A percentile compares a stretch with the other conserved stretches of the same genome.
Evolutionary conservation across 1,284 basidiomycete genomes (phyloP).

Genomic region (Ceratobasidium sp.): DNA sequence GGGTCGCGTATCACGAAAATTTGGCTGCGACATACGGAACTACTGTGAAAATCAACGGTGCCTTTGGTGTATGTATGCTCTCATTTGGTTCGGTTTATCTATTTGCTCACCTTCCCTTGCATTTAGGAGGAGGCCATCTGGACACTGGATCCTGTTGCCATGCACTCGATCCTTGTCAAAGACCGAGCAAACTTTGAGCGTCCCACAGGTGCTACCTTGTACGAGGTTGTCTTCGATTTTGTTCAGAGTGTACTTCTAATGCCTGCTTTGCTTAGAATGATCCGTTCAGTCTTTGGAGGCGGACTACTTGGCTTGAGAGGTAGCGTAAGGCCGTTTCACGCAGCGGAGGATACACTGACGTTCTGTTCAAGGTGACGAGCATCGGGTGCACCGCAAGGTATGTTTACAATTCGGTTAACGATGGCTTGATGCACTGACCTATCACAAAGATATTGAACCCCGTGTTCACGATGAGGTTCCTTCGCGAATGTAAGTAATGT

Average conservation of each 20-base stretch:
- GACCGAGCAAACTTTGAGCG: conserved; percentile 66
- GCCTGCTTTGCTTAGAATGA: conserved; percentile 51
- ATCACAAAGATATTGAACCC: conserved; percentile 65
- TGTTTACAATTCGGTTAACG: conserved; percentile 58
- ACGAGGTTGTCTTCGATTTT: conserved; percentile 41
- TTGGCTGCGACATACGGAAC: conserved; percentile 63
- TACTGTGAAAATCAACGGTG: conserved; percentile 63
- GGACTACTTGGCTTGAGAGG: conserved; percentile 54
- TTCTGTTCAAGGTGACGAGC: conserved; percentile 12
- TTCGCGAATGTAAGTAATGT: conserved; percentile 55
- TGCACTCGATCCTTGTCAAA: conserved; percentile 63
- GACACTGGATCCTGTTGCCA: conserved; percentile 63
- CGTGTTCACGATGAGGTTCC: conserved; percentile 63
- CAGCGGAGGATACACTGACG: neutral
- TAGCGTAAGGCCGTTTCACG: neutral
- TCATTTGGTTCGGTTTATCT: neutral
- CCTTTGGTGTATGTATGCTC: conserved; percentile 63
- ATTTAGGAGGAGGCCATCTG: conserved; percentile 63
- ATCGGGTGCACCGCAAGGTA: conserved; percentile 38
- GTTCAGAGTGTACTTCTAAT: conserved; percentile 52
- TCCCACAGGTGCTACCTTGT: conserved; percentile 66
- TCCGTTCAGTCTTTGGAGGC: conserved; percentile 55
- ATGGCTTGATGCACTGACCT: conserved; percentile 57
- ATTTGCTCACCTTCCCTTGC: neutral
- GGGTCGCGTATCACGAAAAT: conserved; percentile 56